These are phyloP conservation scores for Apiospora arundinis DNA, from an alignment of 2,329 filamentous ascomycete species.

Conservation along the genomic window DNA sequence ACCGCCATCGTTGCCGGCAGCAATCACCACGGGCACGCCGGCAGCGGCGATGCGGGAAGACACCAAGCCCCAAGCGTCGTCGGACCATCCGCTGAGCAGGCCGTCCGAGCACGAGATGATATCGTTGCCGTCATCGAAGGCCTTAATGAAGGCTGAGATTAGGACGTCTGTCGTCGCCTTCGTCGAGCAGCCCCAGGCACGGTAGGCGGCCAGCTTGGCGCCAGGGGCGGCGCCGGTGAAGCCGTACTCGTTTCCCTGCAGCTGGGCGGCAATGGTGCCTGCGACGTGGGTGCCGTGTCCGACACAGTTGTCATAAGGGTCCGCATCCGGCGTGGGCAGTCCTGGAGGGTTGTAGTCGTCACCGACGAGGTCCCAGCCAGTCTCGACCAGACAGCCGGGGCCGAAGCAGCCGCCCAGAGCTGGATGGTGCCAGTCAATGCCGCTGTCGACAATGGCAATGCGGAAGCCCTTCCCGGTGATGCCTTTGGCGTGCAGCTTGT, in stretches of 20 bases:
- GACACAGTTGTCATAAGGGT: constrained; percentile 46
- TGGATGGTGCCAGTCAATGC: constrained; percentile 13
- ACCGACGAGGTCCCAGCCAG: constrained; percentile 52
- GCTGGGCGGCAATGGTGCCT: constrained; percentile 46
- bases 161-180: constrained; percentile 35
- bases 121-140: constrained; percentile 40
- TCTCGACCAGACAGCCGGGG: constrained; percentile 49
- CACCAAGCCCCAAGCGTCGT: constrained; percentile 43
- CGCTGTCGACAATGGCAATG: constrained; percentile 24
- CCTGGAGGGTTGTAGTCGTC: constrained; percentile 49
- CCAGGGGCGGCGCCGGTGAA: constrained; percentile 32
- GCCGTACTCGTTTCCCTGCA: constrained; percentile 27
- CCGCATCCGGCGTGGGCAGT: constrained; percentile 42
- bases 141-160: constrained; percentile 38
- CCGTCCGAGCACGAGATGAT: constrained; percentile 42
- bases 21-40: constrained; percentile 47
- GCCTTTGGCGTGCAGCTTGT: constrained; percentile 22
- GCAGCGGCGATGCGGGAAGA: constrained; percentile 48
- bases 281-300: constrained; percentile 54
- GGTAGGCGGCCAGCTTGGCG: constrained; percentile 31
- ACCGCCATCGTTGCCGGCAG: constrained; percentile 49
- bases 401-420: constrained; percentile 25
- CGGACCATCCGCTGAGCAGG: constrained; percentile 35
- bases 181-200: constrained; percentile 28
- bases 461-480: constrained; percentile 24